Evolutionary conservation across 495 filamentous ascomycete genomes (phyloP).

Genomic region (Penicillium desertorum): DNA sequence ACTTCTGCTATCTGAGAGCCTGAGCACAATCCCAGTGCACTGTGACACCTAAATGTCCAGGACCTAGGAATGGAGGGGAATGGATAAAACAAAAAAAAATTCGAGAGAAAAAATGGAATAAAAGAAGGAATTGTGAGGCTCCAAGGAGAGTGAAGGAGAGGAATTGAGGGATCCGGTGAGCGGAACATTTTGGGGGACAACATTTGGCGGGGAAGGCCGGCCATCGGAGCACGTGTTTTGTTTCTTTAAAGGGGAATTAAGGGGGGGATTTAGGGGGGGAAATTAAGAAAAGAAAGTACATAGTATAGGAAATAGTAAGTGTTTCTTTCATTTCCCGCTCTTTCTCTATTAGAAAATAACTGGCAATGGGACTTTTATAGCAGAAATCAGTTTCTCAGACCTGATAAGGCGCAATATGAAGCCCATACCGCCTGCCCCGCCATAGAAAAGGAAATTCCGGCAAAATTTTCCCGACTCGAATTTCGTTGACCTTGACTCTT

Average conservation of each 20-base stretch:
- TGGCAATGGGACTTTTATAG: neutral
- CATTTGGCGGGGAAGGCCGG: constrained; percentile 30
- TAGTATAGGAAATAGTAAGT: neutral
- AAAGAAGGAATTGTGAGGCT: constrained; percentile 14
- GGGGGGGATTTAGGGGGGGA: neutral
- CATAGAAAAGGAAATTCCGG: constrained; percentile 13
- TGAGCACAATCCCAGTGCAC: constrained; percentile 14
- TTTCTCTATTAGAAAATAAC: neutral
- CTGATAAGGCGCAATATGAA: neutral
- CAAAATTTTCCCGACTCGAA: constrained; percentile 21
- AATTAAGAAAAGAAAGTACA: neutral
- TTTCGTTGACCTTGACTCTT: constrained; percentile 11
- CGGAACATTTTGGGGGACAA: constrained; percentile 13
- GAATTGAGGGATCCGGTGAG: constrained; percentile 10
- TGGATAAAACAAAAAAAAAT: constrained; percentile 3
- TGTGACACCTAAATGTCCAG: constrained; percentile 4
- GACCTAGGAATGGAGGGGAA: neutral
- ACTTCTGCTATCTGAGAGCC: neutral
- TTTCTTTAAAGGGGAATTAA: neutral
- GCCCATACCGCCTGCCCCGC: constrained; percentile 24
- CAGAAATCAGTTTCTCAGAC: neutral
- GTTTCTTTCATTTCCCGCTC: neutral
- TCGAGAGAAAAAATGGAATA: constrained; percentile 8
- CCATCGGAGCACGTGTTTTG: constrained; percentile 35
- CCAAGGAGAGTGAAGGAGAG: constrained; percentile 16